Evolutionary conservation across 257 asterid genomes (phyloP).

Genomic region (Ballota nigra): DNA sequence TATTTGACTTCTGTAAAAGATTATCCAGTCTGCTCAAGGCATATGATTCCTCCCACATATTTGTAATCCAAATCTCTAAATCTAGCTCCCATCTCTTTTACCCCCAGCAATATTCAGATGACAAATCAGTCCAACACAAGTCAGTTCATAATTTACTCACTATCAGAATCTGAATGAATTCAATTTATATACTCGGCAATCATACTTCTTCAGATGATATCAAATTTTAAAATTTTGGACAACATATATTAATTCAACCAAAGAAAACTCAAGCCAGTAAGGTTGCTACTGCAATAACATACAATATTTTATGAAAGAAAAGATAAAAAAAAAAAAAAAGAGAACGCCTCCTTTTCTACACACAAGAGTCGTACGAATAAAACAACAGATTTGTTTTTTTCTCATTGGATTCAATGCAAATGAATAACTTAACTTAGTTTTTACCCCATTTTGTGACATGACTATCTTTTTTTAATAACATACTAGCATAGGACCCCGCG

Average conservation of each 20-base stretch:
- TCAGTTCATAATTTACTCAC: neutral
- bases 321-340: neutral
- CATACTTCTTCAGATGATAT: neutral
- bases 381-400: neutral
- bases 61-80: neutral
- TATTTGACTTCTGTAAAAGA: neutral
- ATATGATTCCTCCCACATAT: neutral
- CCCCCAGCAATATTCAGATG: neutral
- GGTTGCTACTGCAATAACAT: neutral
- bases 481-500: too few relatives aligned
- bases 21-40: neutral
- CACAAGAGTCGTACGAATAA: neutral
- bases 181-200: neutral
- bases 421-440: neutral
- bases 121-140: neutral
- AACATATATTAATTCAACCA: neutral
- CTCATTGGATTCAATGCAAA: neutral
- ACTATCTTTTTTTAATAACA: neutral
- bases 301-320: neutral
- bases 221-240: neutral
- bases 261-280: slow-evolving; percentile 6
- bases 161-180: neutral
- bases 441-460: neutral
- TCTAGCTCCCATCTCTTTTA: neutral
- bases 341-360: neutral